Evolutionary conservation across 2,329 filamentous ascomycete species (phyloP), one percentile per base, ranked within the genome.

Genomic region (Ophiostoma montium): DNA sequence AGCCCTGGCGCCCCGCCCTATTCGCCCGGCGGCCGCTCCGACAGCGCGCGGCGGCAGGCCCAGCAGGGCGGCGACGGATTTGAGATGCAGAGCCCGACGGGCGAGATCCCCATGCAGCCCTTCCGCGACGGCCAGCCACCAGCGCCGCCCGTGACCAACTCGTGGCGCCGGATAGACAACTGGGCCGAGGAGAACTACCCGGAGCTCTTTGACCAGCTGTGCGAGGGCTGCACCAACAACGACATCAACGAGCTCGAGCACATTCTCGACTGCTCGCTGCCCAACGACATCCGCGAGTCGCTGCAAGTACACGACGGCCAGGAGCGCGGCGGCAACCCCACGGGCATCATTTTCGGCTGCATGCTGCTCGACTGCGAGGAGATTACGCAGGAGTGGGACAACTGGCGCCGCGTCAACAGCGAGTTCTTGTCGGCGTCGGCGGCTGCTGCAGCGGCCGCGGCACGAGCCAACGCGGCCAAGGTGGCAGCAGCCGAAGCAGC

Each of bases 341-440:
- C 90, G 0, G 92, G 92, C 54, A 84, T 96, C 57, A 78, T 98
- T 53, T 96, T 98, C 59, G 78, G 89, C 52, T 84, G 80, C 62
- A 98, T 98, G 92, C 69, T 98, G 55, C 77, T 98, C 51, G 92
- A 98, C 65, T 96, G 92, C 61, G 92, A 98, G 65, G 92, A 98
- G 62, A 95, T 98, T 57, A 83, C 95, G 19, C 88, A 95, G 64
- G 92, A 98, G 63, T 96, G 90, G 86, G 84, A 86, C 59, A 94
- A 95, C 62, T 98, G 92, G 92, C 82, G 87, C 58, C 81, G 78
- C 54, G 92, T 98, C 54, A 95, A 95, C 61, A 80, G 90, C 51
- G 86, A 95, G 61, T 95, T 85, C 63, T 74, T 96, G 63, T 78
- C 57, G 45, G 68, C 65, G 59, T 72, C 69, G 56, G 70, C 63